phyloP scores from a whole-genome alignment of 441 rosid genomes.

The Euphorbia celastroides region DNA sequence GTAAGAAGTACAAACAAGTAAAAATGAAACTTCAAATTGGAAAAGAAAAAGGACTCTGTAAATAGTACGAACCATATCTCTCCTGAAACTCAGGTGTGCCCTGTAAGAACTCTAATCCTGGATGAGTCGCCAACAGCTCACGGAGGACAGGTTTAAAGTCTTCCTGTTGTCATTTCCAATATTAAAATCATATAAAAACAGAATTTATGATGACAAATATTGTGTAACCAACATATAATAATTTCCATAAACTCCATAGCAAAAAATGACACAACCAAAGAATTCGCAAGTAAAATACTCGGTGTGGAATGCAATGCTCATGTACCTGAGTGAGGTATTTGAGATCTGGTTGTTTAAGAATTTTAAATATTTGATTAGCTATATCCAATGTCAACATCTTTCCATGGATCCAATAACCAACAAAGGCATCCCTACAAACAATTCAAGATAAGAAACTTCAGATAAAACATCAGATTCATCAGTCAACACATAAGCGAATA shows the following conservation, averaged over 20 bases:
- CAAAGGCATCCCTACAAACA: slow-evolving; percentile 69
- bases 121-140: slow-evolving; percentile 94
- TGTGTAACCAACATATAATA: background rate
- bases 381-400: slow-evolving; percentile 78
- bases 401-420: slow-evolving; percentile 81
- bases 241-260: background rate
- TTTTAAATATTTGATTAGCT: slow-evolving; percentile 71
- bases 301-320: background rate
- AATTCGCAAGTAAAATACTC: background rate
- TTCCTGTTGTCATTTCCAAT: slow-evolving; percentile 48
- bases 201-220: background rate
- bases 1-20: no score
- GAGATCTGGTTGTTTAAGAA: slow-evolving; percentile 74
- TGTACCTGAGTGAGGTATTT: slow-evolving; percentile 71
- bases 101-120: slow-evolving; percentile 92
- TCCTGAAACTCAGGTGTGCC: slow-evolving; percentile 99
- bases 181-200: background rate
- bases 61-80: slow-evolving; percentile 76
- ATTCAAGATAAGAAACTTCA: background rate
- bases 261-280: background rate
- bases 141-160: slow-evolving; percentile 85
- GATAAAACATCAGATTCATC: background rate
- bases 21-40: background rate
- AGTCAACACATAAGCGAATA: background rate
- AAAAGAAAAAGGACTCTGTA: slow-evolving; percentile 12